Percentiles rank a stretch among this genome's conserved stretches.
phyloP scores from a whole-genome alignment of 1,284 basidiomycete species.

The Ceratobasidium sp. region DNA sequence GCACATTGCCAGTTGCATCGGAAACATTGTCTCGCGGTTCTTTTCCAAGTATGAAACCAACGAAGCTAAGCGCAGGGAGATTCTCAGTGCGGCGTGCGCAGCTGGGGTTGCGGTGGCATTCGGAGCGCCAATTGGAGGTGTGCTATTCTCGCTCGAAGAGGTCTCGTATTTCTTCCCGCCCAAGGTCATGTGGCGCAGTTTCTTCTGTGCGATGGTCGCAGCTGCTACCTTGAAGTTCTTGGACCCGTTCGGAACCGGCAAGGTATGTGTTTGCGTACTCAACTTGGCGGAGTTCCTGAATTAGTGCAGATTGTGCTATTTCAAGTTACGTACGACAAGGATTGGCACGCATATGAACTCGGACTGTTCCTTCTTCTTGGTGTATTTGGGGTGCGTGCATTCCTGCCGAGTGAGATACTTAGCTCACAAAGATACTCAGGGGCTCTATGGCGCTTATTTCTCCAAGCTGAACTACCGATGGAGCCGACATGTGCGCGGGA shows the following conservation, averaged over 20 bases:
- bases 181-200: constrained; percentile 92
- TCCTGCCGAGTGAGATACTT: not conserved
- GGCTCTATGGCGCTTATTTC: constrained; percentile 93
- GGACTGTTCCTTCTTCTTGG: constrained; percentile 86
- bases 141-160: constrained; percentile 90
- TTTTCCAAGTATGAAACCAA: constrained; percentile 91
- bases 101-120: constrained; percentile 91
- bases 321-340: constrained; percentile 90
- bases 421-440: constrained; percentile 55
- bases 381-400: constrained; percentile 72
- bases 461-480: constrained; percentile 91
- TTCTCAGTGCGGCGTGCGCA: constrained; percentile 90
- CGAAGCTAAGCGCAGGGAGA: constrained; percentile 91
- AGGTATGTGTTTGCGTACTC: constrained; percentile 44
- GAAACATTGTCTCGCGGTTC: constrained; percentile 91
- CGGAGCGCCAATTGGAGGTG: constrained; percentile 92
- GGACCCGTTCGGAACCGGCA: constrained; percentile 82
- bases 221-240: constrained; percentile 87
- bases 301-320: constrained; percentile 73
- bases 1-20: constrained; percentile 93
- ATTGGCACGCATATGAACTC: constrained; percentile 88
- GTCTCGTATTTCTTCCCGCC: constrained; percentile 96
- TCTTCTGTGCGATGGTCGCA: constrained; percentile 95
- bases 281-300: constrained; percentile 71
- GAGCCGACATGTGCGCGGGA: constrained; percentile 80